phyloP scores from a whole-genome alignment of 805 yeast species.

The Suhomyces kilbournensis region DNA sequence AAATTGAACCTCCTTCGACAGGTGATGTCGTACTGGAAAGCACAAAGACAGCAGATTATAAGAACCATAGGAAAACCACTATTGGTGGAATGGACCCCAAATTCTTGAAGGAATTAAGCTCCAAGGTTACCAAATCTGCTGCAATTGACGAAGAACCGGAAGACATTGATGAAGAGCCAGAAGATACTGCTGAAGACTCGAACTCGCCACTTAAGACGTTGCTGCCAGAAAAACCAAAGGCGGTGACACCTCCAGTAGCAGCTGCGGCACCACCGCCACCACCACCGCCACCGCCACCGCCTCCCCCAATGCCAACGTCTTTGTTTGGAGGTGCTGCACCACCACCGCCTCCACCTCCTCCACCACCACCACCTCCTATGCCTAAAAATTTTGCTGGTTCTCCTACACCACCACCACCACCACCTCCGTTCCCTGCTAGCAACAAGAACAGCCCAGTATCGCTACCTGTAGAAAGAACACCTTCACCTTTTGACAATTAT shows the following conservation, averaged over 20 bases:
- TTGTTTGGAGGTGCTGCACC: conserved; percentile 18
- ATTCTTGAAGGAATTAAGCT: conserved; percentile 52
- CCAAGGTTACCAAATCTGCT: conserved; percentile 45
- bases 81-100: conserved; percentile 44
- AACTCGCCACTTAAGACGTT: neutral
- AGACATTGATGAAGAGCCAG: conserved; percentile 4
- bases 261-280: conserved; percentile 2
- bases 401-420: conserved; percentile 26
- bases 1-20: conserved; percentile 23
- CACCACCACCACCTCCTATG: conserved; percentile 24
- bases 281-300: conserved; percentile 13
- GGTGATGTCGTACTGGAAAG: conserved; percentile 12
- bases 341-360: conserved; percentile 28
- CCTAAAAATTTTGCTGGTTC: conserved; percentile 18
- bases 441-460: neutral
- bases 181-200: conserved; percentile 1
- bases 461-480: conserved; percentile 6
- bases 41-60: conserved; percentile 23
- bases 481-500: conserved; percentile 40
- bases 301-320: conserved; percentile 21
- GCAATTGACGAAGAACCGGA: conserved; percentile 24
- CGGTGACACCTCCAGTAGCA: neutral
- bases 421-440: conserved; percentile 21
- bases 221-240: neutral
- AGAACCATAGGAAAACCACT: conserved; percentile 29